Evolutionary conservation across 345 rosid genomes (phyloP), one percentile per base, ranked within the genome.

Genomic region (Acer campestre): DNA sequence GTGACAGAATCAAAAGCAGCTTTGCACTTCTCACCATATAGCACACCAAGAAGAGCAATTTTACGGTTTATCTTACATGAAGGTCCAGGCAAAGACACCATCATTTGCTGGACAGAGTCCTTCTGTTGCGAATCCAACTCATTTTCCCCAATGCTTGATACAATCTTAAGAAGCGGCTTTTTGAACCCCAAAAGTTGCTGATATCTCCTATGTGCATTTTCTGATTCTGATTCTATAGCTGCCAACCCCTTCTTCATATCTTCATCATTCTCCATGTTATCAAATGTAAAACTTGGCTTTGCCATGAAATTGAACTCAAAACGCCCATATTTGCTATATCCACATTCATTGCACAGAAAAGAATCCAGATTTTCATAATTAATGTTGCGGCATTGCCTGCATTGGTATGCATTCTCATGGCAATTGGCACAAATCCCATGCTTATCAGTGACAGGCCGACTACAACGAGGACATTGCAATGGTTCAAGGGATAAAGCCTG

Each of bases 1-100:
- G 97, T 94, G 71, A 96, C 99, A 79, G 99, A 96, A 84, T 94
- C 99, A 88, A 96, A 96, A 82, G 99, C 99, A 81, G 98, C 98
- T 86, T 96, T 96, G 90, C 98, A 96, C 82, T 96, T 96, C 87
- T 96, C 99, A 84, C 97, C 98, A 83, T 96, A 96, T 35, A 96
- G 85, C 63, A 96, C 98, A 85, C 99, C 99, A 78, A 96, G 94
- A 86, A 96, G 98, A 75, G 97, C 95, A 82, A 96, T 91, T 85
- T 94, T 96, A 27, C 99, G 97, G 85, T 96, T 96, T 76, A 94
- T 91, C 91, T 96, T 96, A 81, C 97, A 94, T 56, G 99, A 92
- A 61, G 99, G 98, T 73, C 99, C 98, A 48, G 98, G 95, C 79
- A 96, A 85, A 83, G 99, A 94, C 18, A 90, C 97, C 98, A 96